phyloP scores from a whole-genome alignment of 495 filamentous ascomycete genomes.

The Podospora conica region DNA sequence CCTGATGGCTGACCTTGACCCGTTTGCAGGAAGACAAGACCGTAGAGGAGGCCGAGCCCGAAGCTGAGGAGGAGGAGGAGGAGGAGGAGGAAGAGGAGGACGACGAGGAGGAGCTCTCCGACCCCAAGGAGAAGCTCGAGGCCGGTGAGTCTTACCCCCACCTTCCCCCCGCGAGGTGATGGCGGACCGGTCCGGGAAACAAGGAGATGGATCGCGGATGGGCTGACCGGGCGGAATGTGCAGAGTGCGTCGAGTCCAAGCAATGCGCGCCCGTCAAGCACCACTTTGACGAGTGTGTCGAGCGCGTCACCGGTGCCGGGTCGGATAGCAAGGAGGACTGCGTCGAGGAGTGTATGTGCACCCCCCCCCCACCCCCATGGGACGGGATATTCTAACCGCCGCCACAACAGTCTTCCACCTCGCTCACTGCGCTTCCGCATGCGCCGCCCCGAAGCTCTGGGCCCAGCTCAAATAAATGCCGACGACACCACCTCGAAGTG shows the following conservation, averaged over 20 bases:
- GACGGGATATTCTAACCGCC: constrained; percentile 10
- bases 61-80: constrained; percentile 43
- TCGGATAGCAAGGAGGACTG: constrained; percentile 78
- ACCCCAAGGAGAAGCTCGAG: constrained; percentile 81
- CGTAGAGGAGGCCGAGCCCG: constrained; percentile 20
- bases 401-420: constrained; percentile 83
- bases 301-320: constrained; percentile 71
- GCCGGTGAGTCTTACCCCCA: constrained; percentile 62
- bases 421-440: constrained; percentile 82
- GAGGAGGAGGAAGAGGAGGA: constrained; percentile 75
- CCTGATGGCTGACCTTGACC: constrained; percentile 11
- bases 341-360: constrained; percentile 91
- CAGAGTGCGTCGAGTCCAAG: constrained; percentile 83
- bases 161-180: neutral
- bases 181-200: too few species aligned
- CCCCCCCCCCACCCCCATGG: neutral
- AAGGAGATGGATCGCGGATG: neutral
- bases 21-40: neutral
- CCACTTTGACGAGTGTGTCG: constrained; percentile 95
- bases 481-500: neutral
- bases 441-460: constrained; percentile 95
- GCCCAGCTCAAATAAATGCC: constrained; percentile 71
- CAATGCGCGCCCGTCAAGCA: constrained; percentile 85
- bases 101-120: constrained; percentile 83
- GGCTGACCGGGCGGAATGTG: constrained; percentile 25